Evolutionary conservation across 2,329 filamentous ascomycete genomes (phyloP).

Genomic region (Penicillium verrucosum): DNA sequence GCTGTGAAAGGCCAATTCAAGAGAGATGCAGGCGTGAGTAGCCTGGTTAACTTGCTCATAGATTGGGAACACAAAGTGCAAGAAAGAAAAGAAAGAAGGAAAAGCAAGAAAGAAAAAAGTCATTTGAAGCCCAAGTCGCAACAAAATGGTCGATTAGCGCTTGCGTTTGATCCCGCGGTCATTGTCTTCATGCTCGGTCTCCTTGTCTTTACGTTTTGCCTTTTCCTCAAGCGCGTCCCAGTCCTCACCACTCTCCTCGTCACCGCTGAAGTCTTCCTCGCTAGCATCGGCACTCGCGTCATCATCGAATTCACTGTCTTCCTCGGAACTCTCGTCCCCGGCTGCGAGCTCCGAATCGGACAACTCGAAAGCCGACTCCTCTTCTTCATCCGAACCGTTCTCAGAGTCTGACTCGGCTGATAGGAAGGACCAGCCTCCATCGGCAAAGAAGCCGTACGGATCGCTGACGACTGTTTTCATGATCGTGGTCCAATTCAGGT

Average conservation of each 20-base stretch:
- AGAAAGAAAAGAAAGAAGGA: not conserved
- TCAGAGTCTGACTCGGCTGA: slow-evolving; percentile 85
- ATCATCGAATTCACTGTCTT: slow-evolving; percentile 90
- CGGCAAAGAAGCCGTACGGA: slow-evolving; percentile 89
- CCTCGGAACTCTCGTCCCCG: slow-evolving; percentile 75
- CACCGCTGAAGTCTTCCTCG: slow-evolving; percentile 55
- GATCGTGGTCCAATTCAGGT: slow-evolving; percentile 97
- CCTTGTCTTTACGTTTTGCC: slow-evolving; percentile 63
- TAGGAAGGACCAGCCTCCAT: slow-evolving; percentile 94
- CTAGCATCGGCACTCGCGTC: slow-evolving; percentile 76
- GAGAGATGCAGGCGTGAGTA: not conserved
- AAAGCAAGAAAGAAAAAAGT: slow-evolving; percentile 1
- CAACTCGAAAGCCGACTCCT: slow-evolving; percentile 90
- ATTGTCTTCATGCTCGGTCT: slow-evolving; percentile 53
- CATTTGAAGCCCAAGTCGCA: not conserved
- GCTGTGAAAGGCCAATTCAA: not conserved
- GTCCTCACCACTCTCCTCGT: slow-evolving; percentile 78
- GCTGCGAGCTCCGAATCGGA: slow-evolving; percentile 73
- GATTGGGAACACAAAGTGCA: not conserved
- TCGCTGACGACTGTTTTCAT: slow-evolving; percentile 98
- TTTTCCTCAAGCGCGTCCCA: slow-evolving; percentile 96
- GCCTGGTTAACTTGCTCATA: not conserved
- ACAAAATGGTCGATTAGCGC: slow-evolving; percentile 43
- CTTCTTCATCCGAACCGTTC: slow-evolving; percentile 70
- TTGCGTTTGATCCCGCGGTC: slow-evolving; percentile 72